Evolutionary conservation across 1,284 basidiomycete genomes (phyloP).

Genomic region (Ceratobasidium sp.): DNA sequence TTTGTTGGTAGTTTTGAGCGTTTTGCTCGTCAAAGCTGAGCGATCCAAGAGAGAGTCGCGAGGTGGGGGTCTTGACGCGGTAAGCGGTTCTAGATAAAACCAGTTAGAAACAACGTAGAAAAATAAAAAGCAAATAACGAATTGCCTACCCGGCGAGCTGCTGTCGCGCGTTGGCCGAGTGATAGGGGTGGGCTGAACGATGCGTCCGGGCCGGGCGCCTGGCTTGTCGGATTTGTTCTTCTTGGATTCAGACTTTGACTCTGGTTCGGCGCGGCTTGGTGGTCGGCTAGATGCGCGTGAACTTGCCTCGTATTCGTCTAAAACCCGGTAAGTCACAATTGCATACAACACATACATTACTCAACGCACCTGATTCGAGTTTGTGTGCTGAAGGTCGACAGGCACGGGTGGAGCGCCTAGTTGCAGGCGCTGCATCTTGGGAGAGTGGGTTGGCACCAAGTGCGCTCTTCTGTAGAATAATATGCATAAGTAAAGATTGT

Average conservation of each 20-base stretch:
- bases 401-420: not conserved
- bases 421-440: not conserved
- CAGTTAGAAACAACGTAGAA: not conserved
- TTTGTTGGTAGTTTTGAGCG: not conserved
- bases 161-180: not conserved
- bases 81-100: not conserved
- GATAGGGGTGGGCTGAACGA: not conserved
- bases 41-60: not conserved
- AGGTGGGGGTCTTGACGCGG: not conserved
- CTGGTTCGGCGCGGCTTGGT: not conserved
- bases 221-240: not conserved
- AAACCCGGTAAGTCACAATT: not conserved
- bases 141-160: constrained; percentile 1
- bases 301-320: not conserved
- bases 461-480: not conserved
- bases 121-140: not conserved
- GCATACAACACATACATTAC: not conserved
- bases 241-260: not conserved
- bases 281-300: not conserved
- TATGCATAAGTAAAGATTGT: no score
- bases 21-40: not conserved
- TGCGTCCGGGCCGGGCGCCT: not conserved
- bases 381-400: constrained; percentile 7
- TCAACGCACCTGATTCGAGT: not conserved
- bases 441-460: not conserved